A percentile compares a stretch with the other conserved stretches of the same genome.
Conservation (phyloP, 148 eudicot species). For the Rhododendron ferrugineum region DNA sequence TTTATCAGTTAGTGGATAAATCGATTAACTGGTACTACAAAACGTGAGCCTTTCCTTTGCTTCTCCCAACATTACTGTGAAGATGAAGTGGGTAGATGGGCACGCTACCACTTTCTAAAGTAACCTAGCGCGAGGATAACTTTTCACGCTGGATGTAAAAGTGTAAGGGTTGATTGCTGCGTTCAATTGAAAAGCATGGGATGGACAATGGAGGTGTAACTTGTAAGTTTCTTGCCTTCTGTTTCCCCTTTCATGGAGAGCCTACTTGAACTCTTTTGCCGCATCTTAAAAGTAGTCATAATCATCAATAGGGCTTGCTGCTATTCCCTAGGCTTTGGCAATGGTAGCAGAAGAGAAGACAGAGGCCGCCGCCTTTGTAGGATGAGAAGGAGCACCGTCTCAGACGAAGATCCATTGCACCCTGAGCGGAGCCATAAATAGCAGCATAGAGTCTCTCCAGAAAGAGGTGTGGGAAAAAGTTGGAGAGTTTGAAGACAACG, state of each 20-base stretch:
- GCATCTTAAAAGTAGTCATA: neutral
- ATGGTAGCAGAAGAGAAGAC: neutral
- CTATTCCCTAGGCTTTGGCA: neutral
- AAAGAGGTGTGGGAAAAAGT: neutral
- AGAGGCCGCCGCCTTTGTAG: neutral
- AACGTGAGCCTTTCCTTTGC: neutral
- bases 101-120: neutral
- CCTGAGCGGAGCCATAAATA: neutral
- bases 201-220: neutral
- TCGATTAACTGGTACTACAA: neutral
- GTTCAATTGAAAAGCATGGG: neutral
- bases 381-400: neutral
- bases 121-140: neutral
- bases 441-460: neutral
- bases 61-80: neutral
- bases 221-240: neutral
- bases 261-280: neutral
- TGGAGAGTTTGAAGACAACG: neutral
- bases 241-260: neutral
- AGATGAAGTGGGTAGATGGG: neutral
- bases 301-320: neutral
- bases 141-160: neutral
- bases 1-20: neutral
- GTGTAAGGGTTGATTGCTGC: neutral
- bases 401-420: neutral